Evolutionary conservation across 2,329 filamentous ascomycete species (phyloP), one percentile per base, ranked within the genome.

Genomic region (Fusarium clavum): DNA sequence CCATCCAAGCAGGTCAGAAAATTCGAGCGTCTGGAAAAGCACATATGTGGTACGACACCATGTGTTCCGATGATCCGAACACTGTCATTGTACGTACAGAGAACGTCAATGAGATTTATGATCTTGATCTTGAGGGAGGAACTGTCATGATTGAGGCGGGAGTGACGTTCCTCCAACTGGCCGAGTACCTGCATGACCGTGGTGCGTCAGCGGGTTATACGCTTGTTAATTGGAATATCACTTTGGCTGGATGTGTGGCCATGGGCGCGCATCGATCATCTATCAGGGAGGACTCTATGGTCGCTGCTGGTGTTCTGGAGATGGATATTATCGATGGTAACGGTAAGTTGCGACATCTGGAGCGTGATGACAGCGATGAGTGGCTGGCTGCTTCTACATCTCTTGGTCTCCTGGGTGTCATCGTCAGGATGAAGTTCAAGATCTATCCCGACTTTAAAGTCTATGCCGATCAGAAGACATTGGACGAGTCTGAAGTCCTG

Each of bases 21-120:
- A 29, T 61, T 14, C 44, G 58, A 0, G 58, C 58, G 0, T 61
- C 58, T 0, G 58, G 58, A 13, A 61, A 61, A 14, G 58, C 58
- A 9, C 58, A 61, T 5, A 61, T 61, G 58, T 61, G 58, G 58
- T 61, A 61, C 2, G 58, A 61, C 25, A 61, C 58, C 6, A 61
- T 61, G 58, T 61, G 58, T 24, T 61, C 58, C 1, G 55, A 61
- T 2, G 58, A 61, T 0, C 44, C 58, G 0, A 51, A 49, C 0
- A 61, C 58, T 2, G n/a, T 61, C 3, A 60, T 61, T 8, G 14
- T 61, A 2, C 58, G 58, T 12, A 61, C 58, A 24, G 58, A 61
- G 13, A 12, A 60, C 2, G 58, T 61, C 6, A 61, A 61, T 4
- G 3, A 51, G 0, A 61, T 61, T 12, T 61, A 61, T 1, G 58